A percentile compares a stretch with the other conserved stretches of the same genome.
Evolutionary conservation across 441 rosid species (phyloP).

Genomic region (Pelargonium australe): DNA sequence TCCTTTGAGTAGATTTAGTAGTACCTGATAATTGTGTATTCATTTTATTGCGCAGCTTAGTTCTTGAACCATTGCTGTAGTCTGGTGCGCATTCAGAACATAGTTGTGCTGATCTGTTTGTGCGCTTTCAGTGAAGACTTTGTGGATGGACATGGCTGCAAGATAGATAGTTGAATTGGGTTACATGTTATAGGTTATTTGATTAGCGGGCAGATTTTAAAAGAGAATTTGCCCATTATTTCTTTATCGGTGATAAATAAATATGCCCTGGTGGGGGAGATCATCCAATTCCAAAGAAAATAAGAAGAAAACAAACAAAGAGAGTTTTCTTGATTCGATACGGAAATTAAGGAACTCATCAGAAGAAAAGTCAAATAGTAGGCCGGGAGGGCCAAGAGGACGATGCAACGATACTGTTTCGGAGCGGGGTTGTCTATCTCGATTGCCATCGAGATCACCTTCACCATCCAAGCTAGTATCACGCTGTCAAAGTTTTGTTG

Average conservation of each 20-base stretch:
- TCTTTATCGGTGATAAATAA: constrained; percentile 17
- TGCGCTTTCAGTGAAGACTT: constrained; percentile 2
- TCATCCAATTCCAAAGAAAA: constrained; percentile 44
- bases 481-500: constrained; percentile 64
- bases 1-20: background rate
- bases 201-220: constrained; percentile 20
- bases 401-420: constrained; percentile 36
- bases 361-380: constrained; percentile 37
- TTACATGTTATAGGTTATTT: constrained; percentile 20
- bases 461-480: constrained; percentile 57
- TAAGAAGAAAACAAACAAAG: constrained; percentile 56
- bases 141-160: constrained; percentile 10
- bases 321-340: constrained; percentile 48
- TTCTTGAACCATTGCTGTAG: background rate
- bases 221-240: constrained; percentile 24
- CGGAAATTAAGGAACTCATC: constrained; percentile 44
- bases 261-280: constrained; percentile 74
- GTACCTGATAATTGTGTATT: background rate
- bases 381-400: constrained; percentile 40
- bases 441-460: constrained; percentile 50
- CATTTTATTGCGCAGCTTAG: background rate
- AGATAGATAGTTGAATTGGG: constrained; percentile 26
- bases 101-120: constrained; percentile 9
- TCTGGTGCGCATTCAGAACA: constrained; percentile 10
- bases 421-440: constrained; percentile 53